Evolutionary conservation across 1,284 basidiomycete species (phyloP).

Genomic region (Vanrija pseudolonga): DNA sequence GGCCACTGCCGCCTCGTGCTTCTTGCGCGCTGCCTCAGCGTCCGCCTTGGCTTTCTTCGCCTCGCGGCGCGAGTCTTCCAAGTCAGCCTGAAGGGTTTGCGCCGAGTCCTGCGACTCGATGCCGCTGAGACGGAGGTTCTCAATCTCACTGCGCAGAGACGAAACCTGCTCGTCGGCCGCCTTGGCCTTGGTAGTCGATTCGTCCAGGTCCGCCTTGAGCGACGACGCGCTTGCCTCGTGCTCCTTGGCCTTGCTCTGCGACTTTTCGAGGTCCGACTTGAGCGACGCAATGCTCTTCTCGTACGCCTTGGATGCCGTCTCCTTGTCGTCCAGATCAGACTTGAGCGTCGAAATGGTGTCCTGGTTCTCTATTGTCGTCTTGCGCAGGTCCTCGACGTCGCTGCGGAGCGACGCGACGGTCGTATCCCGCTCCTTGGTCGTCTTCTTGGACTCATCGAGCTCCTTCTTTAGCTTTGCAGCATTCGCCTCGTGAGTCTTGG

Average conservation of each 20-base stretch:
- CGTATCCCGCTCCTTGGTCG: background rate
- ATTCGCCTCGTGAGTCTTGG: constrained; percentile 1
- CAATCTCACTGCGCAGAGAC: background rate
- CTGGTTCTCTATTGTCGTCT: background rate
- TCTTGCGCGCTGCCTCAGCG: constrained; percentile 1
- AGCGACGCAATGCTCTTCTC: constrained; percentile 3
- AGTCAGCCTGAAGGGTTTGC: constrained; percentile 1
- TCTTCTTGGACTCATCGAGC: constrained; percentile 1
- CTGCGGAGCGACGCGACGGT: background rate
- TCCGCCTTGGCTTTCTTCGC: constrained; percentile 2
- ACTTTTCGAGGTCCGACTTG: constrained; percentile 3
- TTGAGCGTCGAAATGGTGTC: background rate
- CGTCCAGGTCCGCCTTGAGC: background rate
- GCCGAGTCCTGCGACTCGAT: too few species aligned
- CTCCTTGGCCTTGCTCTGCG: background rate
- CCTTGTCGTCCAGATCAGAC: background rate
- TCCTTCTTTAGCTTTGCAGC: background rate
- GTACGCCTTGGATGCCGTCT: background rate
- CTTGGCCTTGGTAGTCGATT: background rate
- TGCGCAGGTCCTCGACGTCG: too few species aligned
- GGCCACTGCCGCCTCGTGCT: constrained; percentile 6
- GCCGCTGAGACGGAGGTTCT: background rate
- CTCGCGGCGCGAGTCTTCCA: background rate
- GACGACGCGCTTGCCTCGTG: background rate
- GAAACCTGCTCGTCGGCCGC: background rate